Conservation (phyloP, 2,329 filamentous ascomycete species). For the Proliferodiscus dingleyae region DNA sequence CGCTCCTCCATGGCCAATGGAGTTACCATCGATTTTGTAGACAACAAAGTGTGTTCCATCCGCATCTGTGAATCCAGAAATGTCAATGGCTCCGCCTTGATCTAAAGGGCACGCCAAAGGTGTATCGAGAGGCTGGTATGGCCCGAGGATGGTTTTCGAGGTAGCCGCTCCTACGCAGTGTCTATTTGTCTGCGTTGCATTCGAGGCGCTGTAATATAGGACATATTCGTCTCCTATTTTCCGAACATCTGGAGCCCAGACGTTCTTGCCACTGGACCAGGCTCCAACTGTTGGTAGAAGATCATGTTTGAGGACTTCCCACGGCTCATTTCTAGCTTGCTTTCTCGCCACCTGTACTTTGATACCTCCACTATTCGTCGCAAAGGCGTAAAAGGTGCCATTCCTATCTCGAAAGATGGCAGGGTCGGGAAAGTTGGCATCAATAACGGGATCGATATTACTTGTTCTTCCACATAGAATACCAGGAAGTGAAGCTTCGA, state of each 20-base stretch:
- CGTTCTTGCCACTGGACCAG: constrained; percentile 51
- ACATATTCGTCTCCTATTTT: constrained; percentile 49
- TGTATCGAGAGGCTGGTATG: constrained; percentile 7
- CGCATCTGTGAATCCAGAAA: constrained; percentile 52
- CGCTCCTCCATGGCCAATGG: constrained; percentile 36
- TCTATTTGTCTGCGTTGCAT: constrained; percentile 33
- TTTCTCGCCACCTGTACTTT: constrained; percentile 48
- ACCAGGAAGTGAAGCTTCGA: constrained; percentile 1
- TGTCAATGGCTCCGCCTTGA: constrained; percentile 58
- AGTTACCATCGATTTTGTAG: constrained; percentile 64
- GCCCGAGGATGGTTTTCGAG: constrained; percentile 34
- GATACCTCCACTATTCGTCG: constrained; percentile 45
- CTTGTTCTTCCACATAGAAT: constrained; percentile 1
- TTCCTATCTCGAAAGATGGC: constrained; percentile 43
- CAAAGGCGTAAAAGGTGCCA: constrained; percentile 54
- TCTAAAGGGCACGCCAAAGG: constrained; percentile 45
- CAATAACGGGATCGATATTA: constrained; percentile 25
- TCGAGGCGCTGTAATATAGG: constrained; percentile 54
- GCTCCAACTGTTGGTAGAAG: constrained; percentile 46
- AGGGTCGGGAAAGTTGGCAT: constrained; percentile 51
- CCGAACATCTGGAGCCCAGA: constrained; percentile 59
- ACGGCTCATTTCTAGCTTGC: constrained; percentile 41
- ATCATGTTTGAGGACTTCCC: constrained; percentile 45
- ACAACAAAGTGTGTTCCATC: constrained; percentile 52
- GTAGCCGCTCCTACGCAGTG: constrained; percentile 58